Evolutionary conservation across 441 rosid genomes (phyloP).

Genomic region (Arabidopsis lyrata): DNA sequence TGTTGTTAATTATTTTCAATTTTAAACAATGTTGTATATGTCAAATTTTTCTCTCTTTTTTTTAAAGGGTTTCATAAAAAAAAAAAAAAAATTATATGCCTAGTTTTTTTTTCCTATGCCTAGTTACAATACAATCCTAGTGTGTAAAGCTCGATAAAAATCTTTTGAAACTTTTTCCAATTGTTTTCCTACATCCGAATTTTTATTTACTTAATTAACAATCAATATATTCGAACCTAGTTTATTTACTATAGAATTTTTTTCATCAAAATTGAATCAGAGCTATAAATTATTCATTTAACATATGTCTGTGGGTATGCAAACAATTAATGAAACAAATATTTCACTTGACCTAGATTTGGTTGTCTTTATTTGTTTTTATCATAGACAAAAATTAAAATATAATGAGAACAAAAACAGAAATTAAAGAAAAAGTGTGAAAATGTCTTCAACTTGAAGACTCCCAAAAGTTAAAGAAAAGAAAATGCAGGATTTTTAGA

Average conservation of each 20-base stretch:
- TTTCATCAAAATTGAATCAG: background rate
- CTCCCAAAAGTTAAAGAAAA: slow-evolving; percentile 29
- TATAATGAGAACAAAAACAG: background rate
- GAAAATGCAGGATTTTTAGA: slow-evolving; percentile 11
- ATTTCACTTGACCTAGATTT: slow-evolving; percentile 24
- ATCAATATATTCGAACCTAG: background rate
- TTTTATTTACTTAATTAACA: background rate
- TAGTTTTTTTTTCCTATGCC: background rate
- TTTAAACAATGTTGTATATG: background rate
- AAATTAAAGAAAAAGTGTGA: slow-evolving; percentile 15
- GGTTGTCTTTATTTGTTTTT: background rate
- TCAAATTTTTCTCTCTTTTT: background rate
- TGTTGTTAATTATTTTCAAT: background rate
- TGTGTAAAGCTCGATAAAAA: background rate
- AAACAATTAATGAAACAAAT: slow-evolving; percentile 11
- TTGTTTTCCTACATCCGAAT: background rate
- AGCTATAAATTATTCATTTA: background rate
- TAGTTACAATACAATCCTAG: background rate
- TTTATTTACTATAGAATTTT: background rate
- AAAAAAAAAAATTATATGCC: background rate
- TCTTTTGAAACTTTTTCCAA: background rate
- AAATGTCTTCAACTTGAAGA: slow-evolving; percentile 42
- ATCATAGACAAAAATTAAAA: background rate
- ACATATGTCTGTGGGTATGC: slow-evolving; percentile 13
- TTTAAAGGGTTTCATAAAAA: no score